Conservation (phyloP, 2,329 filamentous ascomycete genomes). For the Dactylonectria estremocensis region DNA sequence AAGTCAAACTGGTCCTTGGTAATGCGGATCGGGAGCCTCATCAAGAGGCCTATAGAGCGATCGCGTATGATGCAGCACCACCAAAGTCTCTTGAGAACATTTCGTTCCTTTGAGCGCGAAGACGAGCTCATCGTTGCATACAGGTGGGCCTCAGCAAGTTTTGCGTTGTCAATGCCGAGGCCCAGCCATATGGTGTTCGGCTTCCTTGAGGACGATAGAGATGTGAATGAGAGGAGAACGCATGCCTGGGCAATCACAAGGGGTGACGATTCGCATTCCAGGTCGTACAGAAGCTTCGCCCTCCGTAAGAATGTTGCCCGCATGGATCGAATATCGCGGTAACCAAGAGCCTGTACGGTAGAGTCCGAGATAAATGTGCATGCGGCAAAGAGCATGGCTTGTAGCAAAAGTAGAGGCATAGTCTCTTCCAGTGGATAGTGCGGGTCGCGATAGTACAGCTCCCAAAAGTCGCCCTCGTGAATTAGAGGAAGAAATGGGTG, state of each 20-base stretch:
- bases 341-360: slow-evolving; percentile 1
- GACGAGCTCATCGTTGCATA: neutral
- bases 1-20: slow-evolving; percentile 11
- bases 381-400: slow-evolving; percentile 15
- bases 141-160: neutral
- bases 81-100: slow-evolving; percentile 8
- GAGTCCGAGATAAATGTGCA: slow-evolving; percentile 9
- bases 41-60: neutral
- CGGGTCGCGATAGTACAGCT: neutral
- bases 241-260: slow-evolving; percentile 2
- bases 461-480: slow-evolving; percentile 57
- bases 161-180: slow-evolving; percentile 11
- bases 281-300: slow-evolving; percentile 7
- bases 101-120: neutral
- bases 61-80: slow-evolving; percentile 20
- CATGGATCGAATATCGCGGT: slow-evolving; percentile 4
- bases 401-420: slow-evolving; percentile 7
- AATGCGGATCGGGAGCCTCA: slow-evolving; percentile 10
- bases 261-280: neutral
- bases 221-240: slow-evolving; percentile 14
- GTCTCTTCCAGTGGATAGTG: neutral
- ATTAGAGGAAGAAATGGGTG: slow-evolving; percentile 60
- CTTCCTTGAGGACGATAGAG: slow-evolving; percentile 5
- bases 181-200: slow-evolving; percentile 3
- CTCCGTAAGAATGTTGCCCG: slow-evolving; percentile 9